Percentiles rank a stretch among this genome's conserved stretches.
Conservation (phyloP, 2,329 filamentous ascomycete genomes). For the Aspergillus ochraceoroseus region DNA sequence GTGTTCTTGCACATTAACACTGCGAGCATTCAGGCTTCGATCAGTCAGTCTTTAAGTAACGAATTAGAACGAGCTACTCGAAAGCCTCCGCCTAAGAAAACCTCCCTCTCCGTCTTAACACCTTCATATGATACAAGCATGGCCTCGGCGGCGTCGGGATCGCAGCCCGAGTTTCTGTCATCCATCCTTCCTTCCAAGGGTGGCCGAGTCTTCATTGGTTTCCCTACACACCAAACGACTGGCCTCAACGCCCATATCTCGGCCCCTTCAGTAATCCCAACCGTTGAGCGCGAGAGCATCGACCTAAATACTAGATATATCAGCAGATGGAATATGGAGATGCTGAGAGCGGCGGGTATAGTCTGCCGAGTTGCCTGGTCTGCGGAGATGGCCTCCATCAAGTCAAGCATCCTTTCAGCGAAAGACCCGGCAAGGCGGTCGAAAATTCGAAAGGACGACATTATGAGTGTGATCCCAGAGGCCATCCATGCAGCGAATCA, state of each 20-base stretch:
- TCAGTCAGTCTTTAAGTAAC: conserved; percentile 65
- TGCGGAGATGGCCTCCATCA: conserved; percentile 77
- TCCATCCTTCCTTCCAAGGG: conserved; percentile 85
- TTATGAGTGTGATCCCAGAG: conserved; percentile 66
- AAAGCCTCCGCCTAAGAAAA: conserved; percentile 86
- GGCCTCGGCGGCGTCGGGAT: conserved; percentile 55
- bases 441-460: conserved; percentile 58
- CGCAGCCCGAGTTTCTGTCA: conserved; percentile 67
- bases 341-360: conserved; percentile 85
- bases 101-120: conserved; percentile 80
- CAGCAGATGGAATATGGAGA: conserved; percentile 89
- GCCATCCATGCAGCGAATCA: conserved; percentile 79
- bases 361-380: conserved; percentile 82
- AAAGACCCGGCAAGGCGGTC: conserved; percentile 33
- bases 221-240: conserved; percentile 95
- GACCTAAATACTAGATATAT: conserved; percentile 95
- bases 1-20: conserved; percentile 88
- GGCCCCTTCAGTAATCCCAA: conserved; percentile 92
- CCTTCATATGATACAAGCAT: conserved; percentile 80
- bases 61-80: conserved; percentile 95
- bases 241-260: conserved; percentile 91
- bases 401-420: conserved; percentile 51
- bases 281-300: conserved; percentile 93
- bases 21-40: conserved; percentile 71
- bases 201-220: conserved; percentile 93